Evolutionary conservation across 108 stramenopile species (phyloP).

Genomic region (Cyclotella cryptica): DNA sequence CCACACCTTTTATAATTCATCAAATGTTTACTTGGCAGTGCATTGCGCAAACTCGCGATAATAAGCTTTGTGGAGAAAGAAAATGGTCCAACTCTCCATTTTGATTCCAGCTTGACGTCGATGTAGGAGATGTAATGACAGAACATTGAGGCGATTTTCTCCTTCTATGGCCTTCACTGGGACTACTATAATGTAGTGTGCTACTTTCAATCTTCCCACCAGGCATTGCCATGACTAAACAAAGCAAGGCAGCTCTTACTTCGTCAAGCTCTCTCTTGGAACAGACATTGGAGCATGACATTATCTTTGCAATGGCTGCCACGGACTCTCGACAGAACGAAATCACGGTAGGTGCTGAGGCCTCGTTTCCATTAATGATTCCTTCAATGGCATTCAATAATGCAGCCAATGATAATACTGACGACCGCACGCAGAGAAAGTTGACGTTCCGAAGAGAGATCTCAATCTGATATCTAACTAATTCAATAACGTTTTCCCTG

Average conservation of each 20-base stretch:
- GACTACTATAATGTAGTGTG: neutral
- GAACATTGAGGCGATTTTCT: neutral
- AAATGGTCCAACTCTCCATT: neutral
- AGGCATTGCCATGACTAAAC: slow-evolving; percentile 11
- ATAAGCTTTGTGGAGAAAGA: slow-evolving; percentile 20
- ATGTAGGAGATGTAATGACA: slow-evolving; percentile 12
- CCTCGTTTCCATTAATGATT: slow-evolving; percentile 10
- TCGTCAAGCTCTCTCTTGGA: slow-evolving; percentile 24
- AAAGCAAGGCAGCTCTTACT: slow-evolving; percentile 22
- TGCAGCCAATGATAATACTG: slow-evolving; percentile 27
- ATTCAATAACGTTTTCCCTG: slow-evolving; percentile 19
- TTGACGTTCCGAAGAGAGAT: slow-evolving; percentile 6
- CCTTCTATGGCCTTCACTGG: neutral
- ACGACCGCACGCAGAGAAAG: slow-evolving; percentile 15
- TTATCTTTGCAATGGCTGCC: neutral
- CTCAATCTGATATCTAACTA: slow-evolving; percentile 32
- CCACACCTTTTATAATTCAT: no score
- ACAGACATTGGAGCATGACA: neutral
- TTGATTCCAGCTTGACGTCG: slow-evolving; percentile 7
- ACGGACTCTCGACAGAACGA: slow-evolving; percentile 21
- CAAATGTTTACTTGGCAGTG: slow-evolving; percentile 1
- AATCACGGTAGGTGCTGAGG: neutral
- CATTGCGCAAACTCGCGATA: slow-evolving; percentile 21
- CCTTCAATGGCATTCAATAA: slow-evolving; percentile 36
- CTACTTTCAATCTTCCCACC: neutral